phyloP scores from a whole-genome alignment of 192 early-diverging fungal species.

The Chytriomyces sp. region DNA sequence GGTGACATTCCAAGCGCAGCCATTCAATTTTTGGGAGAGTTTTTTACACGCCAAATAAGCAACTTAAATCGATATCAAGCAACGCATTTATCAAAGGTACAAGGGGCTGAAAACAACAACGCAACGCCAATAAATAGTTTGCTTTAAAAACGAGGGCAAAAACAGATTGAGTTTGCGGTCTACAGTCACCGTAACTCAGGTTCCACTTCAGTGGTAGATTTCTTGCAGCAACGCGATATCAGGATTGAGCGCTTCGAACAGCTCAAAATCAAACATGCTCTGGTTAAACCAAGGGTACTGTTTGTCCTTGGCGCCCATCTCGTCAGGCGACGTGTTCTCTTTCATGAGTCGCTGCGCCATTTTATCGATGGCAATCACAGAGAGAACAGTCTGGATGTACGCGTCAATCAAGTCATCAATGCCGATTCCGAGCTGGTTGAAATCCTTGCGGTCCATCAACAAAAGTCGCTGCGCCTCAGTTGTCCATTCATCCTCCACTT shows the following conservation, averaged over 20 bases:
- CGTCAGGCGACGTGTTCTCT: constrained; percentile 21
- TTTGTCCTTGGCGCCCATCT: constrained; percentile 19
- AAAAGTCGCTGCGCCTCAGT: constrained; percentile 82
- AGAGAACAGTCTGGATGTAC: constrained; percentile 85
- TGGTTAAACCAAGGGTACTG: constrained; percentile 47
- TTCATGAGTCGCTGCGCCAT: constrained; percentile 45
- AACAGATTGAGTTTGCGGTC: neutral
- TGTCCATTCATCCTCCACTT: constrained; percentile 76
- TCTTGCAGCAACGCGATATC: constrained; percentile 54
- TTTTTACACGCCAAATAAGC: too few species aligned
- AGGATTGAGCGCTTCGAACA: constrained; percentile 60
- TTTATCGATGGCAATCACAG: constrained; percentile 84
- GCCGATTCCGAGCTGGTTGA: constrained; percentile 84
- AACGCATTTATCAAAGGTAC: too few species aligned
- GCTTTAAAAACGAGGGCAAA: neutral
- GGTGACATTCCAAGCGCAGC: neutral
- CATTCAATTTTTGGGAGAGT: neutral
- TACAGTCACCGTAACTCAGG: neutral
- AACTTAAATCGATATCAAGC: too few species aligned
- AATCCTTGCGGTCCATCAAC: constrained; percentile 92
- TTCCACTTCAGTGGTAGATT: constrained; percentile 40
- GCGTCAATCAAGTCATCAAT: constrained; percentile 89
- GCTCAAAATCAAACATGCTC: constrained; percentile 54
- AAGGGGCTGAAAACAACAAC: too few species aligned
- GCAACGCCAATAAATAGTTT: too few species aligned